Percentiles rank a stretch among this genome's conserved stretches.
These are phyloP conservation scores for Penicillium sp. DNA, from an alignment of 2,329 filamentous ascomycete species.

Conservation along the genomic window DNA sequence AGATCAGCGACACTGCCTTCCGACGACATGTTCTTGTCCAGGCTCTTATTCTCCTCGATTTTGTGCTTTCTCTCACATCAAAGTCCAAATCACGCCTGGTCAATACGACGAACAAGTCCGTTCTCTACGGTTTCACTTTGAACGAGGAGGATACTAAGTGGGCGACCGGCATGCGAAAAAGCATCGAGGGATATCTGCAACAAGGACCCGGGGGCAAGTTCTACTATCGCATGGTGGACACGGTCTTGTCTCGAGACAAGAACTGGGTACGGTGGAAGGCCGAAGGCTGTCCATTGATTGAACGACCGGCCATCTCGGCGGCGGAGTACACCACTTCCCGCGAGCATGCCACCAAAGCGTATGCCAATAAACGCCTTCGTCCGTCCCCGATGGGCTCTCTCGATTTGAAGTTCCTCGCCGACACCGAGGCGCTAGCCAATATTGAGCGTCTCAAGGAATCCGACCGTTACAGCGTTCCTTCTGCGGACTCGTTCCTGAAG, in stretches of 20 bases:
- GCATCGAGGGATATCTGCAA: slow-evolving; percentile 80
- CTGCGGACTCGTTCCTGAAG: slow-evolving; percentile 67
- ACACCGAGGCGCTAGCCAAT: slow-evolving; percentile 60
- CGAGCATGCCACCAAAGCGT: slow-evolving; percentile 62
- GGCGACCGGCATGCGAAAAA: slow-evolving; percentile 73
- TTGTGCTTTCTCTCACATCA: slow-evolving; percentile 84
- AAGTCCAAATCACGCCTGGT: slow-evolving; percentile 77
- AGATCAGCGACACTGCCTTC: slow-evolving; percentile 94
- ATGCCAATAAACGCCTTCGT: slow-evolving; percentile 69
- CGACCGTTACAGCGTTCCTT: slow-evolving; percentile 66
- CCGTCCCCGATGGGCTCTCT: slow-evolving; percentile 69
- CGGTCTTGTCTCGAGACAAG: slow-evolving; percentile 90
- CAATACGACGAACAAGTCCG: slow-evolving; percentile 77
- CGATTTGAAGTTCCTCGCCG: slow-evolving; percentile 74
- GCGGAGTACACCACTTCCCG: slow-evolving; percentile 70
- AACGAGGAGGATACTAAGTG: slow-evolving; percentile 86
- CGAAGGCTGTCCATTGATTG: slow-evolving; percentile 85
- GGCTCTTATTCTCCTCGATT: slow-evolving; percentile 90
- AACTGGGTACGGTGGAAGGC: slow-evolving; percentile 99
- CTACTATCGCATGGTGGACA: slow-evolving; percentile 96
- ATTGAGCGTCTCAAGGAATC: slow-evolving; percentile 69
- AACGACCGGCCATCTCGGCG: slow-evolving; percentile 68
- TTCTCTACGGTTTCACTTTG: slow-evolving; percentile 77
- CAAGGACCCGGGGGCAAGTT: slow-evolving; percentile 81
- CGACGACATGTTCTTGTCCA: slow-evolving; percentile 93